Percentiles rank a stretch among this genome's conserved stretches.
Conservation (phyloP, 257 asterid genomes). For the Ilex aquifolium region DNA sequence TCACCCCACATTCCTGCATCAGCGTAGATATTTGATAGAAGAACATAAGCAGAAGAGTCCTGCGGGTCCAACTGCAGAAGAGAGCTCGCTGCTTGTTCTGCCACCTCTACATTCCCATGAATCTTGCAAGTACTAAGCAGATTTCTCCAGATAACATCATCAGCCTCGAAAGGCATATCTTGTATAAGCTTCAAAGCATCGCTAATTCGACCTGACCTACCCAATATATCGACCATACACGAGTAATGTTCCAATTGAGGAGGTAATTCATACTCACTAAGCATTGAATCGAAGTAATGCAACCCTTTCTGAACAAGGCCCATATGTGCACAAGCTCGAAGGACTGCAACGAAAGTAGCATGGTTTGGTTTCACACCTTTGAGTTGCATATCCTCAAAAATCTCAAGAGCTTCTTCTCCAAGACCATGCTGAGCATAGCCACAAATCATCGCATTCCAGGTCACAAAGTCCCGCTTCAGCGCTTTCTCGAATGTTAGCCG, state of each 20-base stretch:
- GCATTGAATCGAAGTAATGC: conserved; percentile 59
- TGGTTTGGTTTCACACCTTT: conserved; percentile 58
- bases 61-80: conserved; percentile 63
- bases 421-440: conserved; percentile 80
- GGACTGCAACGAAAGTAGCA: conserved; percentile 83
- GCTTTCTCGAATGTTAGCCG: conserved; percentile 66
- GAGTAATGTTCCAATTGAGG: conserved; percentile 87
- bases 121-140: conserved; percentile 78
- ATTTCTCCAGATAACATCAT: conserved; percentile 84
- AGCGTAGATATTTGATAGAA: conserved; percentile 71
- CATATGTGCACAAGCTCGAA: conserved; percentile 84
- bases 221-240: conserved; percentile 79
- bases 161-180: conserved; percentile 78
- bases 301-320: conserved; percentile 64
- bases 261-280: conserved; percentile 38
- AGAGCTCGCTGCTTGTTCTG: conserved; percentile 62
- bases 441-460: conserved; percentile 87
- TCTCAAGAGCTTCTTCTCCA: conserved; percentile 55
- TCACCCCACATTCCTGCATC: conserved; percentile 79
- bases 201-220: conserved; percentile 49
- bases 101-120: conserved; percentile 75
- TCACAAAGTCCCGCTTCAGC: conserved; percentile 57
- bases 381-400: conserved; percentile 51
- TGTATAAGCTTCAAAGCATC: conserved; percentile 68
- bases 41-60: conserved; percentile 76